Percentiles rank a stretch among this genome's conserved stretches.
Conservation (phyloP, 2,329 filamentous ascomycete species). For the Fusarium poae region DNA sequence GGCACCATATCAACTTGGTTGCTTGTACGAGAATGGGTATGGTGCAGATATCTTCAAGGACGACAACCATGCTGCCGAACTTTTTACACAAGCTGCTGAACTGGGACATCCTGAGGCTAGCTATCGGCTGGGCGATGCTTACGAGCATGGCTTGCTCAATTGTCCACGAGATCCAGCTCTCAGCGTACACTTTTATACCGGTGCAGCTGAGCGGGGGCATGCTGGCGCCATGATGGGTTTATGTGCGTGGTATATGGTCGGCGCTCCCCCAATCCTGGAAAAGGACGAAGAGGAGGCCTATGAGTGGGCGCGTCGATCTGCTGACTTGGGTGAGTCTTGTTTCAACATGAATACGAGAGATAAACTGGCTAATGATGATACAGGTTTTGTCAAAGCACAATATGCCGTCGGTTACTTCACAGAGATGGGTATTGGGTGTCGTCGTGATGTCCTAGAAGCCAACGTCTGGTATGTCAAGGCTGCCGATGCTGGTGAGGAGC, state of each 20-base stretch:
- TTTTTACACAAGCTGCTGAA: slow-evolving; percentile 95
- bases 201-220: slow-evolving; percentile 86
- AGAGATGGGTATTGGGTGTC: slow-evolving; percentile 97
- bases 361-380: slow-evolving; percentile 24
- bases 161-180: slow-evolving; percentile 93
- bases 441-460: slow-evolving; percentile 92
- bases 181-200: slow-evolving; percentile 97
- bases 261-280: slow-evolving; percentile 89
- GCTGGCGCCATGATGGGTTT: slow-evolving; percentile 96
- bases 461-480: slow-evolving; percentile 99
- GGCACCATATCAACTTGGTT: slow-evolving; percentile 89
- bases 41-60: slow-evolving; percentile 96
- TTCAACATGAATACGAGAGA: not conserved
- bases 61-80: slow-evolving; percentile 87
- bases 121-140: slow-evolving; percentile 92
- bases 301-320: slow-evolving; percentile 92
- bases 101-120: slow-evolving; percentile 89
- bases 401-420: slow-evolving; percentile 98
- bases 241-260: slow-evolving; percentile 98
- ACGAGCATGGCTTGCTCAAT: slow-evolving; percentile 88
- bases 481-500: slow-evolving; percentile 89
- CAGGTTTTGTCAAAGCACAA: slow-evolving; percentile 80
- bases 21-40: slow-evolving; percentile 91
- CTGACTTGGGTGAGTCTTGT: slow-evolving; percentile 78
- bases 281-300: slow-evolving; percentile 97